phyloP scores from a whole-genome alignment of 2,329 filamentous ascomycete species.

The Clonostachys rosea region DNA sequence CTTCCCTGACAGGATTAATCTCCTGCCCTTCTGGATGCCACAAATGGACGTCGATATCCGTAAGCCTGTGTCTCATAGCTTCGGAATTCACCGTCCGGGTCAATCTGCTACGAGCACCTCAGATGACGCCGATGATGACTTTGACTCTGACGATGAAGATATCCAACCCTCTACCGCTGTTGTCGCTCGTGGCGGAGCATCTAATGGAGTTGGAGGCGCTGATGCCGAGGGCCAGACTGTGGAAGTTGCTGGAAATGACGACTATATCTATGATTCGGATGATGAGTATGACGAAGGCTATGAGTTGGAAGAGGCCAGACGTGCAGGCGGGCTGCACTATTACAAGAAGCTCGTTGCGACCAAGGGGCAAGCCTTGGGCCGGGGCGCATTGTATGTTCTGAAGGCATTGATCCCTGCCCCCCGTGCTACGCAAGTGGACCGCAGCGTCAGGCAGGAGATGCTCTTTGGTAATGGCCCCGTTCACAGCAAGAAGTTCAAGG shows the following conservation, averaged over 20 bases:
- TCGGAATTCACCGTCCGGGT: conserved; percentile 80
- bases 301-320: conserved; percentile 71
- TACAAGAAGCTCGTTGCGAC: conserved; percentile 52
- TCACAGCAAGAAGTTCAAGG: conserved; percentile 58
- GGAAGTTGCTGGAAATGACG: conserved; percentile 56
- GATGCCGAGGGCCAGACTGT: conserved; percentile 84
- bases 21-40: conserved; percentile 95
- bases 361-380: conserved; percentile 35
- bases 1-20: conserved; percentile 80
- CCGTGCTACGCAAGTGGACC: conserved; percentile 48
- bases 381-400: conserved; percentile 35
- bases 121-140: conserved; percentile 69
- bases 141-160: conserved; percentile 63
- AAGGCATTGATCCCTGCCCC: conserved; percentile 52
- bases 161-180: conserved; percentile 4
- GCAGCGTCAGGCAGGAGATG: conserved; percentile 46
- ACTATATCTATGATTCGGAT: conserved; percentile 83
- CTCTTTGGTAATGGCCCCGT: conserved; percentile 53
- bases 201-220: conserved; percentile 35
- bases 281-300: conserved; percentile 75
- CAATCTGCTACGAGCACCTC: conserved; percentile 74
- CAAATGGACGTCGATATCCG: conserved; percentile 98
- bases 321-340: conserved; percentile 74
- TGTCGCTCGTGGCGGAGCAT: conserved; percentile 21
- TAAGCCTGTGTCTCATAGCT: conserved; percentile 82